Percentiles rank a stretch among this genome's conserved stretches.
These are phyloP conservation scores for Coccomyxa subellipsoidea DNA, from an alignment of 163 green algal species.

Conservation along the genomic window DNA sequence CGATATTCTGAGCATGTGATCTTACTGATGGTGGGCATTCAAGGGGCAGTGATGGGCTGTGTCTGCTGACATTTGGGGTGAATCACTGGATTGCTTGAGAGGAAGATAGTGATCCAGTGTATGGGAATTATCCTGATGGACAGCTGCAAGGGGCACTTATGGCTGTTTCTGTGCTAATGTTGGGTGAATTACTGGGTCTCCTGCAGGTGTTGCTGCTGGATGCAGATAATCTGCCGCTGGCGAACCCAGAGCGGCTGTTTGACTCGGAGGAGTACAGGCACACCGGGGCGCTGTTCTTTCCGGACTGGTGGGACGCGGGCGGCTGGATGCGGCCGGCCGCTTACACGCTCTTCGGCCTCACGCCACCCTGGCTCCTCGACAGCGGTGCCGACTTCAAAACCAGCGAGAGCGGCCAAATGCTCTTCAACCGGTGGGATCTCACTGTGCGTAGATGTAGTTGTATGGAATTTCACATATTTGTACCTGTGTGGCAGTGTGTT, in stretches of 20 bases:
- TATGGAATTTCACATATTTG: too few relatives aligned
- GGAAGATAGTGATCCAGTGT: too few relatives aligned
- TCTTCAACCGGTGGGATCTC: slow-evolving; percentile 31
- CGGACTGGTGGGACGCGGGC: slow-evolving; percentile 26
- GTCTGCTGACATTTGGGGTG: too few relatives aligned
- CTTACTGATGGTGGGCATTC: too few relatives aligned
- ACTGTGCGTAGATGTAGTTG: too few relatives aligned
- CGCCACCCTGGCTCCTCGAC: slow-evolving; percentile 8
- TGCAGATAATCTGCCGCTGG: slow-evolving; percentile 47
- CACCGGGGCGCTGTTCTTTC: slow-evolving; percentile 43
- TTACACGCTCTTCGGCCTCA: slow-evolving; percentile 20
- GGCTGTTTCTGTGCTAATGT: too few relatives aligned
- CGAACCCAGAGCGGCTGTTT: slow-evolving; percentile 38
- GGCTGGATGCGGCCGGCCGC: not conserved
- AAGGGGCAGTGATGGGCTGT: too few relatives aligned
- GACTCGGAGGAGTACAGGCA: slow-evolving; percentile 19
- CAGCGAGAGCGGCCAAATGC: slow-evolving; percentile 46
- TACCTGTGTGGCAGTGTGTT: too few relatives aligned
- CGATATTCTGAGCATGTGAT: too few relatives aligned
- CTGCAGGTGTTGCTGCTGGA: slow-evolving; percentile 52
- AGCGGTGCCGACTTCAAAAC: slow-evolving; percentile 10
- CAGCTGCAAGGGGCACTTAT: too few relatives aligned
- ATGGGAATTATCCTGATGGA: too few relatives aligned
- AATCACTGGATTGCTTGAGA: too few relatives aligned
- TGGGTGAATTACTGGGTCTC: not conserved